These are phyloP conservation scores for Gyrodon lividus DNA, from an alignment of 768 basidiomycete genomes.

Conservation along the genomic window DNA sequence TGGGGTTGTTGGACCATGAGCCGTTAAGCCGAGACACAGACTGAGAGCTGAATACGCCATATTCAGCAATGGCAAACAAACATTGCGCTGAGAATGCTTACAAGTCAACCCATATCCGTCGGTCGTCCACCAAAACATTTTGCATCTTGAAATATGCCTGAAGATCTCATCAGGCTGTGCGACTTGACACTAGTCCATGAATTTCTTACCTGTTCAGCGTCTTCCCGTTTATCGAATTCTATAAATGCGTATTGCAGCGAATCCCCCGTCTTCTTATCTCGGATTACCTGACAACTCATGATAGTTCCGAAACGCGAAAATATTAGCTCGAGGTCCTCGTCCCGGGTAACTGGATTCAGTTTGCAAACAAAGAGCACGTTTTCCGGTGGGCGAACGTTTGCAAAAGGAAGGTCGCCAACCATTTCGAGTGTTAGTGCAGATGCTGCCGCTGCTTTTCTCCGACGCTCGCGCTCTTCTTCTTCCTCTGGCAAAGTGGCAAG, in stretches of 20 bases:
- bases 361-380: slow-evolving; percentile 99
- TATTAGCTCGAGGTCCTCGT: slow-evolving; percentile 96
- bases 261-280: slow-evolving; percentile 95
- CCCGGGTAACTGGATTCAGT: slow-evolving; percentile 90
- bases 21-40: slow-evolving; percentile 88
- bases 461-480: slow-evolving; percentile 74
- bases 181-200: neutral
- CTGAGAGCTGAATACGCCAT: slow-evolving; percentile 62
- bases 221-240: slow-evolving; percentile 92
- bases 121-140: slow-evolving; percentile 95
- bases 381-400: slow-evolving; percentile 96
- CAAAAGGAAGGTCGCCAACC: slow-evolving; percentile 98
- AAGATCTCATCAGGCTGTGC: slow-evolving; percentile 6
- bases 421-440: slow-evolving; percentile 97
- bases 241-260: slow-evolving; percentile 98
- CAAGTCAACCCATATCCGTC: slow-evolving; percentile 99
- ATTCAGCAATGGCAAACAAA: slow-evolving; percentile 16
- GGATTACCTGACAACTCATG: slow-evolving; percentile 96
- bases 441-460: slow-evolving; percentile 87
- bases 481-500: slow-evolving; percentile 80
- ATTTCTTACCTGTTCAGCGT: slow-evolving; percentile 82
- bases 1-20: slow-evolving; percentile 78
- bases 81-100: slow-evolving; percentile 39
- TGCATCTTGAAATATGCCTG: slow-evolving; percentile 99
- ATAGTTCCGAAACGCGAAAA: slow-evolving; percentile 95